A percentile compares a stretch with the other conserved stretches of the same genome.
phyloP scores from a whole-genome alignment of 352 stramenopile genomes.

The Phytopythium kandeliae region DNA sequence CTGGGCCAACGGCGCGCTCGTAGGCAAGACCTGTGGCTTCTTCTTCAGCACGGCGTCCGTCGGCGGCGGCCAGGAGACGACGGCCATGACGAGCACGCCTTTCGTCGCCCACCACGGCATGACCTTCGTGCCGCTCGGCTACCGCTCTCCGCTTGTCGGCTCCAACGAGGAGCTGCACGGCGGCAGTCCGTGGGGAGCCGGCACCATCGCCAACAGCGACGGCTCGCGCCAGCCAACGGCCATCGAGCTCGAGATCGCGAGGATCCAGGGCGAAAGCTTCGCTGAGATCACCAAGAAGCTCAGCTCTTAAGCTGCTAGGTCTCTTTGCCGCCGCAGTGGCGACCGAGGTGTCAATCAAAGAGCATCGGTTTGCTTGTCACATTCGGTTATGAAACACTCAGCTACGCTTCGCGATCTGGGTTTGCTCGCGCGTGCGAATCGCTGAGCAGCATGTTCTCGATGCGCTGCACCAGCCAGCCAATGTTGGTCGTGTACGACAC shows the following conservation, averaged over 20 bases:
- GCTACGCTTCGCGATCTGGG: too few relatives aligned
- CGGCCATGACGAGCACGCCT: conserved; percentile 61
- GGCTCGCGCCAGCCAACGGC: conserved; percentile 70
- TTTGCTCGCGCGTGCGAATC: neutral
- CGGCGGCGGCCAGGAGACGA: conserved; percentile 83
- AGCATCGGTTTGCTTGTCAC: neutral
- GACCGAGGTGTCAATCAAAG: too few relatives aligned
- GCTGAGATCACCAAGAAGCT: conserved; percentile 74
- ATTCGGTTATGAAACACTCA: too few relatives aligned
- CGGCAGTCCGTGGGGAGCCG: conserved; percentile 63
- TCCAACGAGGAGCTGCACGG: conserved; percentile 62
- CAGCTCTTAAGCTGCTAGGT: neutral
- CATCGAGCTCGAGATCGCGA: conserved; percentile 64
- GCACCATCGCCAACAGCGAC: conserved; percentile 69
- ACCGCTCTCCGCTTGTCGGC: conserved; percentile 30
- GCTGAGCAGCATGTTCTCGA: conserved; percentile 10
- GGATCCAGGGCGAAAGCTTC: conserved; percentile 75
- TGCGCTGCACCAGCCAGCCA: conserved; percentile 10
- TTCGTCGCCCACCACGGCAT: conserved; percentile 86
- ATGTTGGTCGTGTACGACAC: conserved; percentile 16
- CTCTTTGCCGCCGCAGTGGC: too few relatives aligned
- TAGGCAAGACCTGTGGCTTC: conserved; percentile 73
- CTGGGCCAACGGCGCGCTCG: conserved; percentile 62
- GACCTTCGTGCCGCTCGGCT: conserved; percentile 80
- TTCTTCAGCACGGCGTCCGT: conserved; percentile 72